Conservation (phyloP, 768 basidiomycete species). For the Albatrellus ellisii region DNA sequence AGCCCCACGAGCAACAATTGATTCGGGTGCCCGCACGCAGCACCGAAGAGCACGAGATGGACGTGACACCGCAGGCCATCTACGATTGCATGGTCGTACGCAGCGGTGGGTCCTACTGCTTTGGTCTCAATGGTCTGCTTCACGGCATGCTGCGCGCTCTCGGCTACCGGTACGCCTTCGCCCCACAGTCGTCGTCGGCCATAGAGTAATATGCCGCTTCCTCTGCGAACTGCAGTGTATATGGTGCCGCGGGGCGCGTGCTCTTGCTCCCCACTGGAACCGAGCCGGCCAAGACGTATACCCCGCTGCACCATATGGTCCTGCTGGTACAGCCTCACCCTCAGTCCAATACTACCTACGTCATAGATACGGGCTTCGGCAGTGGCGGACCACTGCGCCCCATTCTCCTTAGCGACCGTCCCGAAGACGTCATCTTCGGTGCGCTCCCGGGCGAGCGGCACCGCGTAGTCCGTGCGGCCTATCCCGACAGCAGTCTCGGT, state of each 20-base stretch:
- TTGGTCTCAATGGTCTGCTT: constrained; percentile 8
- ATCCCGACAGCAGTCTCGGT: constrained; percentile 1
- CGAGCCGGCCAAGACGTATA: neutral
- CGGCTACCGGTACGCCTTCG: constrained; percentile 7
- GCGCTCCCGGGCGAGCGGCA: constrained; percentile 6
- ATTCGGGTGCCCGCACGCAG: neutral
- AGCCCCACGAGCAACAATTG: neutral
- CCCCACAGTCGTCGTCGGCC: neutral
- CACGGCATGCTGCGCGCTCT: constrained; percentile 9
- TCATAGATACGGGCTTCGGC: constrained; percentile 12
- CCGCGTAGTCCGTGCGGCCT: constrained; percentile 1
- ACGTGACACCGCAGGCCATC: neutral
- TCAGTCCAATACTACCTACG: constrained; percentile 3
- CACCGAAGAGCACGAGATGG: neutral
- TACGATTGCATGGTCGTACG: neutral
- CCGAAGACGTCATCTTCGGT: neutral
- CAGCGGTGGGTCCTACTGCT: constrained; percentile 7
- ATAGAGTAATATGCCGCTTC: too few species aligned
- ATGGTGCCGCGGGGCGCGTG: neutral
- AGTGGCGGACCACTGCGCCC: constrained; percentile 7
- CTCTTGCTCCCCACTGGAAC: neutral
- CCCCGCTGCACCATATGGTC: neutral
- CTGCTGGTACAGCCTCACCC: neutral
- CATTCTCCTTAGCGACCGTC: constrained; percentile 5
- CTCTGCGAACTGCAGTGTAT: neutral